Evolutionary conservation across 768 basidiomycete species (phyloP).

Genomic region (Mycena epipterygia): DNA sequence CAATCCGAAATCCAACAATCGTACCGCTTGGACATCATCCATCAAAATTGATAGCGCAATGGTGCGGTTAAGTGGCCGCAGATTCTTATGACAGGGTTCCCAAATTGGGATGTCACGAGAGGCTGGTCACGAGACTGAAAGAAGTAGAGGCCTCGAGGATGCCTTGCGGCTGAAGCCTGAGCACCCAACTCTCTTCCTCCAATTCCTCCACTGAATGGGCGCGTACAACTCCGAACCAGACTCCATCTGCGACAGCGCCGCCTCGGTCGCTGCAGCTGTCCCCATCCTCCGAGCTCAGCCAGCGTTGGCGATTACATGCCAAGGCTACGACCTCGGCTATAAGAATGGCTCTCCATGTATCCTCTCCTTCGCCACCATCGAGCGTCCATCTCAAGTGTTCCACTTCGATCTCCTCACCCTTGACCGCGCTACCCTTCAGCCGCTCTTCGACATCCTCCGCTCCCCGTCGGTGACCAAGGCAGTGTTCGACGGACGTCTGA

Average conservation of each 20-base stretch:
- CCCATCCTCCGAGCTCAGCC: conserved; percentile 6
- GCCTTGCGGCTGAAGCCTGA: conserved; percentile 1
- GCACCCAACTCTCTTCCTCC: conserved; percentile 3
- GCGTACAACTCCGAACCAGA: conserved; percentile 12
- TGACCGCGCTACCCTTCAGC: conserved; percentile 10
- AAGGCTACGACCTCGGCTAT: conserved; percentile 9
- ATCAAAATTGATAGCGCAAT: background rate
- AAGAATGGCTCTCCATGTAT: conserved; percentile 1
- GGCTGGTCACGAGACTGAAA: background rate
- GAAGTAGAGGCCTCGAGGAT: conserved; percentile 2
- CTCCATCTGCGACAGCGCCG: conserved; percentile 2
- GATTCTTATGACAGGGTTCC: background rate
- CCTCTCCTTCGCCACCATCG: conserved; percentile 17
- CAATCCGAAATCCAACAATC: too few species aligned
- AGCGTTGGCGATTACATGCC: conserved; percentile 9
- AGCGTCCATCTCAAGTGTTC: conserved; percentile 13
- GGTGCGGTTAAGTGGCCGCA: background rate
- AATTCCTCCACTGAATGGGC: background rate
- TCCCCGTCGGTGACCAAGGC: conserved; percentile 14
- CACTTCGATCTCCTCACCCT: conserved; percentile 12
- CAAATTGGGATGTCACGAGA: background rate
- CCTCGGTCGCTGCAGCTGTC: conserved; percentile 3
- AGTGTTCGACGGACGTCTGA: conserved; percentile 12
- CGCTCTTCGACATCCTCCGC: conserved; percentile 7
- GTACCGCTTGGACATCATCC: too few species aligned